Conservation (phyloP, 345 rosid species). For the Gynandropsis gynandra region DNA sequence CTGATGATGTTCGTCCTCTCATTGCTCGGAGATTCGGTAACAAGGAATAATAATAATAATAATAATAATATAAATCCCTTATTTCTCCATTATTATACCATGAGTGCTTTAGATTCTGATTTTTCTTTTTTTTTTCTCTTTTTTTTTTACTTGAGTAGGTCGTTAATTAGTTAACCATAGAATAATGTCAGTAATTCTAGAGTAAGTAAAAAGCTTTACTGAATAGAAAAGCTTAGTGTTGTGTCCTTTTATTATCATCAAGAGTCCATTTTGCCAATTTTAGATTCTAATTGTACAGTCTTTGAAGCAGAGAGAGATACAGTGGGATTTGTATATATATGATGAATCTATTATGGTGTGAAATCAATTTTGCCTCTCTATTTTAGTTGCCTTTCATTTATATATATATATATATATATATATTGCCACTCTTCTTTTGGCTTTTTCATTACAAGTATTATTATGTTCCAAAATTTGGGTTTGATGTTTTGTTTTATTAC, state of each 20-base stretch:
- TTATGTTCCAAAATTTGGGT: too few relatives aligned
- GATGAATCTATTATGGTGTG: neutral
- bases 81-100: neutral
- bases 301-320: slow-evolving; percentile 1
- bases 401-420: too few relatives aligned
- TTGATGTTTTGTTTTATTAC: too few relatives aligned
- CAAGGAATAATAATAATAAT: slow-evolving; percentile 46
- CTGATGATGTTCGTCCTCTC: slow-evolving; percentile 70
- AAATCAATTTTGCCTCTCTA: neutral
- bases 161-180: slow-evolving; percentile 2
- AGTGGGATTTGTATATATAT: slow-evolving; percentile 4
- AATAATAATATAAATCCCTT: too few relatives aligned
- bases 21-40: slow-evolving; percentile 66
- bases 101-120: slow-evolving; percentile 6
- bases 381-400: neutral
- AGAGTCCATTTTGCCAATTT: too few relatives aligned
- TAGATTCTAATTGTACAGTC: slow-evolving; percentile 8
- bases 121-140: slow-evolving; percentile 1
- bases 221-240: too few relatives aligned
- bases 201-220: neutral
- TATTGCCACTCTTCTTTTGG: too few relatives aligned
- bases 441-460: neutral
- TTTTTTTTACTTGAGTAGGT: too few relatives aligned
- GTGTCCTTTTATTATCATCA: too few relatives aligned
- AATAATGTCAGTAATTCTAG: neutral